phyloP scores from a whole-genome alignment of 2,329 filamentous ascomycete genomes.

The Drechslerella dactyloides region DNA sequence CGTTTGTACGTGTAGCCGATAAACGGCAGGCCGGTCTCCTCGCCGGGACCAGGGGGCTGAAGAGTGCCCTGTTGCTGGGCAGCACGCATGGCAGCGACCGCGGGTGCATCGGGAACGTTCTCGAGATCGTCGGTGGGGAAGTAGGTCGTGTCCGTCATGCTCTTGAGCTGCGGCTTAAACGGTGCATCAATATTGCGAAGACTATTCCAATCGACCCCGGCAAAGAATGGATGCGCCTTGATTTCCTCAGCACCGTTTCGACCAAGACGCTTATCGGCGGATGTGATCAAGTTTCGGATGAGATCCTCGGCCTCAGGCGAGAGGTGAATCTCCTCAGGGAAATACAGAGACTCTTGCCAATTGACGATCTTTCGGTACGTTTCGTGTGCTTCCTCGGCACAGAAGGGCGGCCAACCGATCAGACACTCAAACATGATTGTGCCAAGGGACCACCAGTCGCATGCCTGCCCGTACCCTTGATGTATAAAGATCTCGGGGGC shows the following conservation, averaged over 20 bases:
- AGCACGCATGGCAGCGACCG: conserved; percentile 70
- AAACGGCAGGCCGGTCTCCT: conserved; percentile 91
- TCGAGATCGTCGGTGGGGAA: conserved; percentile 99
- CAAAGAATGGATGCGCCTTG: conserved; percentile 94
- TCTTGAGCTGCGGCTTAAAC: conserved; percentile 91
- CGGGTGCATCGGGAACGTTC: conserved; percentile 70
- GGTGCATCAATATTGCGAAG: conserved; percentile 91
- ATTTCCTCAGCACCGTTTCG: conserved; percentile 86
- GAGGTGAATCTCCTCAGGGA: conserved; percentile 91
- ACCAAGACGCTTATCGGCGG: conserved; percentile 88
- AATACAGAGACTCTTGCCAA: conserved; percentile 94
- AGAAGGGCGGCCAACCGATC: conserved; percentile 98
- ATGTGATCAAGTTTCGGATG: conserved; percentile 91
- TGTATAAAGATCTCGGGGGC: conserved; percentile 97
- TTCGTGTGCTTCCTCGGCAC: conserved; percentile 94
- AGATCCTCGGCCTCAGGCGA: conserved; percentile 88
- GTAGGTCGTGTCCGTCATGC: conserved; percentile 94
- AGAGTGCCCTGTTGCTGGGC: conserved; percentile 63
- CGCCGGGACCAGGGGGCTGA: conserved; percentile 68
- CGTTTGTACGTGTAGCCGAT: conserved; percentile 98
- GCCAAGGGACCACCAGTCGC: conserved; percentile 98
- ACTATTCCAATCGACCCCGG: conserved; percentile 91
- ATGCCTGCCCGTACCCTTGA: conserved; percentile 93
- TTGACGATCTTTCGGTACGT: conserved; percentile 99
- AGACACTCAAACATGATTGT: conserved; percentile 99